Base-by-base conservation (phyloP, 805 yeast genomes). In the Metschnikowia borealis region DNA sequence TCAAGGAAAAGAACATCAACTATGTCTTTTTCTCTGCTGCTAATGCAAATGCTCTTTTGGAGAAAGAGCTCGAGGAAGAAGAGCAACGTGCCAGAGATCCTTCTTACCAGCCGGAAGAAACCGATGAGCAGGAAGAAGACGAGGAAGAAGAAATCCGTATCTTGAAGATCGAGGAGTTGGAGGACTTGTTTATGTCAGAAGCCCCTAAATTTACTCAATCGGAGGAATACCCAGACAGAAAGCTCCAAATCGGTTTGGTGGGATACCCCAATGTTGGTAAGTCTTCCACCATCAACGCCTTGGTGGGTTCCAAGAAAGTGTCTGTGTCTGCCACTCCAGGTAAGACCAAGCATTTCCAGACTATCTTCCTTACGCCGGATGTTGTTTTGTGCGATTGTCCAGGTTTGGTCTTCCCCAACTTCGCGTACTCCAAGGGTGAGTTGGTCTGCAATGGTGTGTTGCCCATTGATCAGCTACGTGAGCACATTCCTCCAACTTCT, bases 281-380 rank as follows among this genome's bases (percentile, higher is more conserved):
- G 65, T 94, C 98, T 1, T 91, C 98, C n/a, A 94, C 98, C 1
- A 94, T 94, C 62, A 94, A 94, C 68, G 97, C 99, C 0, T 75
- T 94, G 38, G 94, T 92, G 42, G 99, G 99, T 13, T 83, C 97
- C 17, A 94, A 94, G 64, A 91, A 89, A 67, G 99, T 94, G n/a
- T 90, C 97, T 2, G 99, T 94, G 36, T 92, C 98, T 2, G 79
- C 98, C 1, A 94, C 99, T 1, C 99, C 99, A 13, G 99, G 99
- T 74, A 94, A 94, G 67, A 94, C 99, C 13, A 94, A 94, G 67
- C 99, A 94, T 77, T 94, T 94, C 78, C 99, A 94, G 74, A 94
- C 99, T 1, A 91, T 94, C 54, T 81, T 82, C 63, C 77, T 94
- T 41, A 82, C 96, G 0, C 87, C 86, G 47, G 78, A 85, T 35